Base-by-base conservation (phyloP, 2,329 filamentous ascomycete genomes). In the Colletotrichum musicola region DNA sequence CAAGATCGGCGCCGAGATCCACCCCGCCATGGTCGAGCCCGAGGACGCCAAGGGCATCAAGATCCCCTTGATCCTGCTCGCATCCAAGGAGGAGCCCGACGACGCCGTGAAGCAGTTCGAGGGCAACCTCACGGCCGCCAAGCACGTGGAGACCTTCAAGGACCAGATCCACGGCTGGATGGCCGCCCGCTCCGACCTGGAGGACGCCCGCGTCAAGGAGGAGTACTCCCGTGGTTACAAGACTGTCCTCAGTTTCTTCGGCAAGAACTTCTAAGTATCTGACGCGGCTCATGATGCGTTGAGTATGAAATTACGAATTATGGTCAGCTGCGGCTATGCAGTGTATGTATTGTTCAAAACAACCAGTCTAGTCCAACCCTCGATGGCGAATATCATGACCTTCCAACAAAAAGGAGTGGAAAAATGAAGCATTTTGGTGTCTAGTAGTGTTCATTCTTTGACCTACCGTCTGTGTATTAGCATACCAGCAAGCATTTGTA, bases 131-230 rank as follows among this genome's bases (percentile, higher is more conserved):
- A 81, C 79, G 30, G 85, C 81, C 2, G 79, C 86, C 66, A 88
- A 89, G 74, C 84, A 89, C 71, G 85, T 92, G 61, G 90, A 93
- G 82, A 89, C 77, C n/a, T 93, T 92, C 74, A 73, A 74, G 25
- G 89, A 89, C 74, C 90, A 92, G 84, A 85, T 90, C 75, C 91
- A 93, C 78, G 91, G 91, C 51, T 93, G 90, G 90, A 93, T 93
- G 91, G 89, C 88, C 1, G 90, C 91, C 1, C 85, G 90, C 27
- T 83, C 86, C 0, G 81, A 92, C 74, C 80, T 93, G 35, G 81
- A 83, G 40, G 81, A 90, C 54, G 79, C 83, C 56, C 84, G 83
- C 49, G 86, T 89, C 75, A 87, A 86, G 77, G 84, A 86, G 72
- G 90, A 90, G 80, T 90, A 90, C 71, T 82, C 83, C 54, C 85